Evolutionary conservation across 495 filamentous ascomycete species (phyloP).

Genomic region (Jackrogersella minutella): DNA sequence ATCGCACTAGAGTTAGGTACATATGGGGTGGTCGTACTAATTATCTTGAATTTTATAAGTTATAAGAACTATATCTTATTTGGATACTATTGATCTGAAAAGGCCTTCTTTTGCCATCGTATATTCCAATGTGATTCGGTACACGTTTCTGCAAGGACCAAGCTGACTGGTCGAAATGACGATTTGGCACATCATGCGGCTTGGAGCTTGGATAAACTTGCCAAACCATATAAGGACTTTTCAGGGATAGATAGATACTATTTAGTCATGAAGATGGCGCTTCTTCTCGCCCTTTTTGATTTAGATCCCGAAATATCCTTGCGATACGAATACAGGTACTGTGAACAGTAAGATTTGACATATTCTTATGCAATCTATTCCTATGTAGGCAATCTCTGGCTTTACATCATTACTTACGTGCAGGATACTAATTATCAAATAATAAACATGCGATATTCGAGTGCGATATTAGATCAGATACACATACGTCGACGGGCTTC

Average conservation of each 20-base stretch:
- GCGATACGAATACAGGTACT: background rate
- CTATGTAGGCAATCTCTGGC: background rate
- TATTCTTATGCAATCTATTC: too few relatives aligned
- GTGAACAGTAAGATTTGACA: background rate
- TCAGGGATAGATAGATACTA: too few relatives aligned
- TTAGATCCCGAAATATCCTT: background rate
- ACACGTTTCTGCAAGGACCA: conserved; percentile 17
- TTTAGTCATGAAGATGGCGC: too few relatives aligned
- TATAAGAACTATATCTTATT: background rate
- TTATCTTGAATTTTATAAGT: background rate
- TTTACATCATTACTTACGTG: background rate
- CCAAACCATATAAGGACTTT: background rate
- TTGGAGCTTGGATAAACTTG: background rate
- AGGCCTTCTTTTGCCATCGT: background rate
- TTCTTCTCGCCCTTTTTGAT: background rate
- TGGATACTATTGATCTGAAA: background rate
- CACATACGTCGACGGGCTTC: too few relatives aligned
- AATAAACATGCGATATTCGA: too few relatives aligned
- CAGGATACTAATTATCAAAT: too few relatives aligned
- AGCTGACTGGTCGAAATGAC: conserved; percentile 23
- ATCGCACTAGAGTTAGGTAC: background rate
- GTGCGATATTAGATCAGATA: too few relatives aligned
- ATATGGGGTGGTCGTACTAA: background rate
- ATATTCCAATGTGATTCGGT: background rate
- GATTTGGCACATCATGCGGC: background rate